Conservation (phyloP, 2,329 filamentous ascomycete genomes). For the Apiospora malaysiana region DNA sequence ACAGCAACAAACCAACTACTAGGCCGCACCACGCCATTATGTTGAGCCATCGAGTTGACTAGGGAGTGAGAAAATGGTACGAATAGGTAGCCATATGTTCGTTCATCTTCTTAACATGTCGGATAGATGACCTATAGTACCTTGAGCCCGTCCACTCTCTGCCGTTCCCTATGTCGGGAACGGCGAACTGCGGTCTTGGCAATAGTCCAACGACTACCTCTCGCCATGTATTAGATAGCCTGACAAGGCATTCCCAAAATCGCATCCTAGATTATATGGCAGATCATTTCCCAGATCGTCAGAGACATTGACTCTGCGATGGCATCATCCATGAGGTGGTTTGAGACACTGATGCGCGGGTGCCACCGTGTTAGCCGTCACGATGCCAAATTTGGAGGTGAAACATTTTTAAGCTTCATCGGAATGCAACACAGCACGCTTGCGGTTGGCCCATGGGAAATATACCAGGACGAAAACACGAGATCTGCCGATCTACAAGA, state of each 20-base stretch:
- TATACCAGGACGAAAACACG: background rate
- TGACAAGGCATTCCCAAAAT: background rate
- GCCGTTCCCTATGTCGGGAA: background rate
- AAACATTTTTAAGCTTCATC: conserved; percentile 8
- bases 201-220: no score
- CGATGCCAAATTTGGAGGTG: conserved; percentile 2
- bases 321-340: background rate
- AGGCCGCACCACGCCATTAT: background rate
- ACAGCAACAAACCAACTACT: background rate
- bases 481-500: conserved; percentile 9
- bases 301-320: background rate
- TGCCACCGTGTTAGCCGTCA: background rate
- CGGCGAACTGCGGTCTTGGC: background rate
- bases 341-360: background rate
- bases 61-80: background rate
- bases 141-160: background rate
- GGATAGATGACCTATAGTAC: background rate
- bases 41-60: background rate
- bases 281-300: background rate
- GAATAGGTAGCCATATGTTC: background rate
- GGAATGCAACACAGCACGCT: conserved; percentile 7
- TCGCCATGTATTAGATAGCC: background rate
- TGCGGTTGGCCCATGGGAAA: background rate
- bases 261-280: background rate
- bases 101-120: background rate